Conservation (phyloP, 768 basidiomycete species). For the Boletellus ananas region DNA sequence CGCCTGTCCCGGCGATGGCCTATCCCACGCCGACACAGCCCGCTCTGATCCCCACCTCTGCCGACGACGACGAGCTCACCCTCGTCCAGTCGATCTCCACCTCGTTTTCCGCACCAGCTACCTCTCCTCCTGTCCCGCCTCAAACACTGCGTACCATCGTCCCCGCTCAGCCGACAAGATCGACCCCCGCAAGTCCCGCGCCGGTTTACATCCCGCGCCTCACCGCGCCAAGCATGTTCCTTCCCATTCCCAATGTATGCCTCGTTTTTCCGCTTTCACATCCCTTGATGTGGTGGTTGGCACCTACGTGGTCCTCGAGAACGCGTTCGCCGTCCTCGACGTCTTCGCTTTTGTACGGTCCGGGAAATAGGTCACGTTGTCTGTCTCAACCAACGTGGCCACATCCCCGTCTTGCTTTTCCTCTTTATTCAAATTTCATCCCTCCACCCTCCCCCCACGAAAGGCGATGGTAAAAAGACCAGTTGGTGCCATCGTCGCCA, state of each 20-base stretch:
- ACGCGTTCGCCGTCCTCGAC: slow-evolving; percentile 36
- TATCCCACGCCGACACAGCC: too few relatives aligned
- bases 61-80: slow-evolving; percentile 38
- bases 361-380: neutral
- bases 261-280: slow-evolving; percentile 40
- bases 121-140: slow-evolving; percentile 18
- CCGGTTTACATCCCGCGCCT: slow-evolving; percentile 64
- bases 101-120: slow-evolving; percentile 35
- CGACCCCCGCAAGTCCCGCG: slow-evolving; percentile 8
- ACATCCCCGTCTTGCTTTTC: neutral
- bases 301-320: slow-evolving; percentile 32
- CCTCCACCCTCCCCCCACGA: neutral
- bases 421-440: slow-evolving; percentile 3
- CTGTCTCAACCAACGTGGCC: neutral
- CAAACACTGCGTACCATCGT: slow-evolving; percentile 44
- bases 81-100: slow-evolving; percentile 34
- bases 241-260: slow-evolving; percentile 89
- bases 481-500: slow-evolving; percentile 4
- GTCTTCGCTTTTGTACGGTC: slow-evolving; percentile 28
- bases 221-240: slow-evolving; percentile 71
- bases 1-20: neutral
- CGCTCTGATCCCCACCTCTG: slow-evolving; percentile 42
- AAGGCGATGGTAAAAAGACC: slow-evolving; percentile 6
- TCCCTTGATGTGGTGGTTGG: slow-evolving; percentile 60
- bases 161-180: slow-evolving; percentile 34